Conservation (phyloP, 1,284 basidiomycete species). For the Exobasidium cylindrosporum region DNA sequence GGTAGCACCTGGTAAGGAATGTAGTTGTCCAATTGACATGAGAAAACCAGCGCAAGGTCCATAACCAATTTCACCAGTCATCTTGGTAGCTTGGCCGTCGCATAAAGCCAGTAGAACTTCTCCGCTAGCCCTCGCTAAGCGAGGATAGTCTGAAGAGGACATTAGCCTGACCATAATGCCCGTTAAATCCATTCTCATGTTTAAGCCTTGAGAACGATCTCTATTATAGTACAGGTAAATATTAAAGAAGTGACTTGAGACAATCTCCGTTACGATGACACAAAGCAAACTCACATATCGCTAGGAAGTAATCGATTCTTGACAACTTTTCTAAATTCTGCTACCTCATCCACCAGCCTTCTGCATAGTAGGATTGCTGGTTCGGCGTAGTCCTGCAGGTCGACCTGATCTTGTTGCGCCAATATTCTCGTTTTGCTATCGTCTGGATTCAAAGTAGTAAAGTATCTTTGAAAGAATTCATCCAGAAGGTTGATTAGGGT, state of each 20-base stretch:
- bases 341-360: constrained; percentile 34
- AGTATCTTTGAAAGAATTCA: constrained; percentile 1
- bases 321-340: constrained; percentile 16
- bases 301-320: constrained; percentile 24
- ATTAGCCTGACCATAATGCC: constrained; percentile 38
- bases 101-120: constrained; percentile 38
- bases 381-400: constrained; percentile 35
- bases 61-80: constrained; percentile 39
- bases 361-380: constrained; percentile 35
- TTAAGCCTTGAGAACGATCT: constrained; percentile 28
- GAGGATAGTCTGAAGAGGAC: constrained; percentile 29
- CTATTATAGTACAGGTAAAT: constrained; percentile 4
- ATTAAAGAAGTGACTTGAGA: constrained; percentile 9
- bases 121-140: constrained; percentile 32
- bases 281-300: constrained; percentile 10
- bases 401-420: constrained; percentile 24
- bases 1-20: constrained; percentile 25
- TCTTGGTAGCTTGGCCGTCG: constrained; percentile 25
- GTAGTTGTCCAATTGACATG: constrained; percentile 25
- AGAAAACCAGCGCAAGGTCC: constrained; percentile 48
- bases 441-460: neutral
- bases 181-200: constrained; percentile 33
- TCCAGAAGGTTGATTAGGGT: neutral
- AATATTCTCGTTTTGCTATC: neutral
- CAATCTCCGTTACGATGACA: neutral